Percentiles rank a stretch among this genome's conserved stretches.
Conservation (phyloP, 2,329 filamentous ascomycete genomes). For the Leptographium lundbergii region DNA sequence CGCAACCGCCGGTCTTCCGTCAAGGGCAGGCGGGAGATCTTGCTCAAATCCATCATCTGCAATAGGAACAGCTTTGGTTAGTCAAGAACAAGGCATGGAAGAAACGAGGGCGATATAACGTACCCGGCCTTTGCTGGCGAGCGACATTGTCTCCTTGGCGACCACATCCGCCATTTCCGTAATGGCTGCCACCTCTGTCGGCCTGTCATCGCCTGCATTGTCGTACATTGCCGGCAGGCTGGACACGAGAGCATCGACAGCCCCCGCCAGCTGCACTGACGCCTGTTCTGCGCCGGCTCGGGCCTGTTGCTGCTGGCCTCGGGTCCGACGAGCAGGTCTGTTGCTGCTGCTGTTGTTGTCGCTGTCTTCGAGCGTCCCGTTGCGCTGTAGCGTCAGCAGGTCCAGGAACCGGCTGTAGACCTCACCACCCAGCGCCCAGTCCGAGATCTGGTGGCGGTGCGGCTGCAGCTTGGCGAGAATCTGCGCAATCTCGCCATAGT, state of each 20-base stretch:
- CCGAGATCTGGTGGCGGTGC: conserved; percentile 46
- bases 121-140: conserved; percentile 44
- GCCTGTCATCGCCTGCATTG: conserved; percentile 21
- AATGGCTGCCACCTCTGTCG: conserved; percentile 56
- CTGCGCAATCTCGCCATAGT: conserved; percentile 44
- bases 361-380: conserved; percentile 10
- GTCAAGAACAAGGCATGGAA: background rate
- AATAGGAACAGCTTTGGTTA: conserved; percentile 20
- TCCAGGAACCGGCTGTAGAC: conserved; percentile 57
- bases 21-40: conserved; percentile 48
- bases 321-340: conserved; percentile 6
- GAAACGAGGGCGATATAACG: conserved; percentile 14
- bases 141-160: conserved; percentile 49
- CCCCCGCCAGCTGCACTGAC: conserved; percentile 20
- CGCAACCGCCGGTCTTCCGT: conserved; percentile 61
- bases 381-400: conserved; percentile 30
- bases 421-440: conserved; percentile 69
- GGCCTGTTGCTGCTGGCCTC: conserved; percentile 11
- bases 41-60: conserved; percentile 30
- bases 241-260: conserved; percentile 44
- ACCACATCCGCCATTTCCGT: conserved; percentile 71
- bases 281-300: conserved; percentile 9
- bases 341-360: conserved; percentile 21
- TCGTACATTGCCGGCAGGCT: conserved; percentile 44
- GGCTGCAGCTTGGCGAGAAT: conserved; percentile 62